These are phyloP conservation scores for Colletotrichum sp. DNA, from an alignment of 2,329 filamentous ascomycete species.

Conservation along the genomic window DNA sequence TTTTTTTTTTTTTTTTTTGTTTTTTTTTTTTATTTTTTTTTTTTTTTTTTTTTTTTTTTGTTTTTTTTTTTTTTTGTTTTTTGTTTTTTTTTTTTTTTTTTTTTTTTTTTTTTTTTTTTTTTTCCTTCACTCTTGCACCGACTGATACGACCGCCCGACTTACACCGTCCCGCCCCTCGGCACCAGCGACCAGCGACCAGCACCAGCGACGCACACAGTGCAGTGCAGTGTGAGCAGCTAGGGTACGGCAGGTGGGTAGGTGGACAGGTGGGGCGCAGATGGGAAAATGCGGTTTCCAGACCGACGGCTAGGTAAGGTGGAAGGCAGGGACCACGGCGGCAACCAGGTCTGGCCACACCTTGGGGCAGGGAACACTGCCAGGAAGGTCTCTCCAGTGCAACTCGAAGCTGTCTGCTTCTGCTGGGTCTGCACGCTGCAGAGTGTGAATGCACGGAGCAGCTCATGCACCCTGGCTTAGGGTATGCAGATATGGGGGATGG, in stretches of 20 bases:
- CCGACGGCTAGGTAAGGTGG: slow-evolving; percentile 10
- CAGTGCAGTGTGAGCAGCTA: background rate
- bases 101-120: background rate
- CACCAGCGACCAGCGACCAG: slow-evolving; percentile 1
- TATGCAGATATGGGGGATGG: background rate
- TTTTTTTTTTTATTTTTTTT: too few relatives aligned
- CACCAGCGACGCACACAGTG: slow-evolving; percentile 2
- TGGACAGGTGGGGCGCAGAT: background rate
- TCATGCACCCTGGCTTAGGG: background rate
- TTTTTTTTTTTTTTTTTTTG: too few relatives aligned
- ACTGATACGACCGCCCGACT: slow-evolving; percentile 4
- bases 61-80: too few relatives aligned
- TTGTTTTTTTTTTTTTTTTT: too few relatives aligned
- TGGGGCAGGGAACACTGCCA: background rate
- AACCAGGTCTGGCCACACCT: background rate
- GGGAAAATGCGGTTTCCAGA: slow-evolving; percentile 14
- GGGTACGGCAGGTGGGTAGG: background rate
- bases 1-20: too few relatives aligned
- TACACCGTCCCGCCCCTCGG: slow-evolving; percentile 8
- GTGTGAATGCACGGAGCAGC: slow-evolving; percentile 8
- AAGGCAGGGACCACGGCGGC: background rate
- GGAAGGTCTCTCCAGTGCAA: background rate
- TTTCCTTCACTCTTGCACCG: background rate
- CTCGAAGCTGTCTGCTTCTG: background rate
- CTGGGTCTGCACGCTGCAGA: background rate